Evolutionary conservation across 441 rosid species (phyloP).

Genomic region (Dalechampia spathulata): DNA sequence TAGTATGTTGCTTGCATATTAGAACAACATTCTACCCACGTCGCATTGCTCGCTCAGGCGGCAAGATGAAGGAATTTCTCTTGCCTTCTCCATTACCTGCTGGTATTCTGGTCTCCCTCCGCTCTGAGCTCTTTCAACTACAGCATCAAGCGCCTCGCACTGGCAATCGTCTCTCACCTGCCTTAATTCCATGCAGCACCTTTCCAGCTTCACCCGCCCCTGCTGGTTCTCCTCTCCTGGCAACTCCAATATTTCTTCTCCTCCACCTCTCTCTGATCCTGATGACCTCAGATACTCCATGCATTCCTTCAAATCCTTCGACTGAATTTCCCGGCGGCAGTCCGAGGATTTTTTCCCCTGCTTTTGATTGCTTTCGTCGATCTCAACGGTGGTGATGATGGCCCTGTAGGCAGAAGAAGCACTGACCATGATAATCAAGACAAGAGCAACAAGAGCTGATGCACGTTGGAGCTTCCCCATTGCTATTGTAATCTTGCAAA

Average conservation of each 20-base stretch:
- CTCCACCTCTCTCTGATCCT: neutral
- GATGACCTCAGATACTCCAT: neutral
- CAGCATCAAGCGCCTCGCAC: slow-evolving; percentile 3
- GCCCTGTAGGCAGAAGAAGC: slow-evolving; percentile 6
- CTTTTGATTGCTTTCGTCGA: neutral
- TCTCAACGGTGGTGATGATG: slow-evolving; percentile 11
- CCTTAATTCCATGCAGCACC: neutral
- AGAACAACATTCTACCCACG: too few species aligned
- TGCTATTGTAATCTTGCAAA: neutral
- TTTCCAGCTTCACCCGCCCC: neutral
- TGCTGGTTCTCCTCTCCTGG: neutral
- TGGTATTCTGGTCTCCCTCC: too few species aligned
- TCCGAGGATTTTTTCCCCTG: neutral
- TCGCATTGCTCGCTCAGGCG: too few species aligned
- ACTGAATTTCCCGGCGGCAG: slow-evolving; percentile 5
- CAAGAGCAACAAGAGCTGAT: neutral
- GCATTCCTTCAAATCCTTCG: neutral
- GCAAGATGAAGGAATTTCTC: too few species aligned
- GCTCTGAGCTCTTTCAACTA: neutral
- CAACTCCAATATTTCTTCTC: neutral
- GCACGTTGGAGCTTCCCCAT: neutral
- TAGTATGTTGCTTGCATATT: too few species aligned
- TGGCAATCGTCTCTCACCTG: slow-evolving; percentile 1
- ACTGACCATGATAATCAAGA: neutral
- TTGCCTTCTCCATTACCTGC: too few species aligned